These are phyloP conservation scores for Colletotrichum karsti DNA, from an alignment of 2,329 filamentous ascomycete species.

Conservation along the genomic window DNA sequence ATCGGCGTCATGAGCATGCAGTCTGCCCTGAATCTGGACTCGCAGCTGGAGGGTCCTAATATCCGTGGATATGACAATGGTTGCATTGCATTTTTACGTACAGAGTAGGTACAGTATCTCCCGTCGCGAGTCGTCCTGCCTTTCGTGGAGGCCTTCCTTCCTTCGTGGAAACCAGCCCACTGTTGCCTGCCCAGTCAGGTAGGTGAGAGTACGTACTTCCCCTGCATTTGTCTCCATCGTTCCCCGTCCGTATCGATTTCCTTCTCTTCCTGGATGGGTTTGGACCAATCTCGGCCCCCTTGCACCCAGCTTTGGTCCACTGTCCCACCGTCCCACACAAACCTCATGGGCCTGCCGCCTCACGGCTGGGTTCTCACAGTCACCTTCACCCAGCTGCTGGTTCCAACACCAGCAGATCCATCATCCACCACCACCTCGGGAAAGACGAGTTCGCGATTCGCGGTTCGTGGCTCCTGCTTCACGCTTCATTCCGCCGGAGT, in stretches of 20 bases:
- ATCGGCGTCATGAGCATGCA: not conserved
- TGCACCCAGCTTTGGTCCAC: constrained; percentile 22
- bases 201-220: constrained; percentile 1
- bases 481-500: no score
- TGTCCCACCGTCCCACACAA: constrained; percentile 16
- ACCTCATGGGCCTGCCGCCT: constrained; percentile 6
- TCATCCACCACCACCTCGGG: not conserved
- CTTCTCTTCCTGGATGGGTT: constrained; percentile 23
- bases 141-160: constrained; percentile 5
- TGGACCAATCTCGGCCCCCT: constrained; percentile 26
- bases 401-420: not conserved
- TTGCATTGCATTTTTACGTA: no score
- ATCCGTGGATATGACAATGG: no score
- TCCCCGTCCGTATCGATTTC: constrained; percentile 23
- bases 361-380: no score
- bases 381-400: not conserved
- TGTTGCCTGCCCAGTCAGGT: constrained; percentile 23
- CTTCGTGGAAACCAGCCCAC: constrained; percentile 1
- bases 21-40: not conserved
- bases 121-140: no score
- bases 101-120: no score
- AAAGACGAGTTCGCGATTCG: not conserved
- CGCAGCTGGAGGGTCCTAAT: no score
- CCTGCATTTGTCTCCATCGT: constrained; percentile 2
- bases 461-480: not conserved